Evolutionary conservation across 805 yeast species (phyloP), one percentile per base, ranked within the genome.

Genomic region (Yarrowia osloensis): DNA sequence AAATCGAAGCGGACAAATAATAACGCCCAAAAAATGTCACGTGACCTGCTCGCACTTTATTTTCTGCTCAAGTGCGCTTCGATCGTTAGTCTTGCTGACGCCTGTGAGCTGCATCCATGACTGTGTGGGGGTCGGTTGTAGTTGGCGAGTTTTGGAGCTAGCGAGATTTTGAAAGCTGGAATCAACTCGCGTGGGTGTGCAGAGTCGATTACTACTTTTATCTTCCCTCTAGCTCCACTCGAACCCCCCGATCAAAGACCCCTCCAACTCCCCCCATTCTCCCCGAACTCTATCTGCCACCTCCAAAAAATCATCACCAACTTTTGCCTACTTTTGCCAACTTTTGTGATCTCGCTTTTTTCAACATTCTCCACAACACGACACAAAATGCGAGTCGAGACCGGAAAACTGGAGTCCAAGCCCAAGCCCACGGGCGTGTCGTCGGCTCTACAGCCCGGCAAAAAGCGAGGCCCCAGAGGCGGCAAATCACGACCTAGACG

Each of bases 381-480:
- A 24, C 44, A 19, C 12, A 37, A 21, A 6, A 57, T 57, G 63
- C 47, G 63, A 39, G 63, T 57, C 8, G 63, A 57, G 42, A 57
- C 63, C 19, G 63, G 63, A 19, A 57, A 57, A 40, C 63, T 57
- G 31, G 63, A 57, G 21, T 3, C 47, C 63, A 57, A 57, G 63
- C 63, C 63, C 47, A 57, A 57, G 49, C 63, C 63, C 63, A 57
- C 63, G 26, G 63, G 63, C 24, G 63, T 57, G 8, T 57, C 63
- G 6, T 57, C 63, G 2, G 63, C 35, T 11, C 47, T 57, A 8
- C 63, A 57, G 31, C 63, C 63, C 15, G 63, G 63, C 26, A 39
- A 57, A 39, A 57, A 57, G 28, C 63, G 49, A 2, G 37, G 49
- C 26, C 9, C 3, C 49, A n/a, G 63, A 37, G 63, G 63, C n/a